Percentiles rank a stretch among this genome's conserved stretches.
phyloP scores from a whole-genome alignment of 495 filamentous ascomycete species.

The Chlorociboria aeruginascens region DNA sequence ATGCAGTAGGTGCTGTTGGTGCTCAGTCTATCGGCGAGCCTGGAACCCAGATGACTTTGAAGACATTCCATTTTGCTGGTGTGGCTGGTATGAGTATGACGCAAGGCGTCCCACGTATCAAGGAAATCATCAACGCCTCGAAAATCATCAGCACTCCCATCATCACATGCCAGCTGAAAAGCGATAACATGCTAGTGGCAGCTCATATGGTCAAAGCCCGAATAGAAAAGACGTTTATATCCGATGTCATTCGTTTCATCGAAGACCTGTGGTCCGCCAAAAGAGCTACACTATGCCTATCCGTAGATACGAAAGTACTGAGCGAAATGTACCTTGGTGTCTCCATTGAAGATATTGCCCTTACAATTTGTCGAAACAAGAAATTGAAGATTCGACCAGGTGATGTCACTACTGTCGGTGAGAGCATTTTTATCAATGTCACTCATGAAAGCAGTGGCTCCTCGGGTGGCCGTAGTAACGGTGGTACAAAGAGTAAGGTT shows the following conservation, averaged over 20 bases:
- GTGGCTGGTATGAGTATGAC: constrained; percentile 99
- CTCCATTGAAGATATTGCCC: constrained; percentile 50
- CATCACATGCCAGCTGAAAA: constrained; percentile 71
- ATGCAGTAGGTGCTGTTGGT: constrained; percentile 94
- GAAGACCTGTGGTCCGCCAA: constrained; percentile 72
- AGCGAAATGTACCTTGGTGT: constrained; percentile 69
- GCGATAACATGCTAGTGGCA: constrained; percentile 52
- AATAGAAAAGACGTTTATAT: constrained; percentile 78
- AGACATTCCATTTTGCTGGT: constrained; percentile 99
- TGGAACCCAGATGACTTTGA: constrained; percentile 97
- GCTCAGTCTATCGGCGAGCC: constrained; percentile 98
- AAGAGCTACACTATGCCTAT: constrained; percentile 60
- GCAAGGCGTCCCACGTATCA: constrained; percentile 97
- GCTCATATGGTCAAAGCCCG: constrained; percentile 81
- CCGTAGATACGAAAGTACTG: constrained; percentile 67
- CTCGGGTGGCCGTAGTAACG: constrained; percentile 2
- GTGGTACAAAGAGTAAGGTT: constrained; percentile 14
- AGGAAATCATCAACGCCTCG: constrained; percentile 98
- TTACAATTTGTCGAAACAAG: constrained; percentile 61
- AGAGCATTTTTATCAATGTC: constrained; percentile 42
- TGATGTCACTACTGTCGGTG: constrained; percentile 37
- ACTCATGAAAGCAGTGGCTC: constrained; percentile 3
- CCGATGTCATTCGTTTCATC: constrained; percentile 61
- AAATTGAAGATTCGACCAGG: constrained; percentile 56
- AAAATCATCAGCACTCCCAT: constrained; percentile 88